Conservation (phyloP, 2,329 filamentous ascomycete genomes). For the Bipolaris zeicola region DNA sequence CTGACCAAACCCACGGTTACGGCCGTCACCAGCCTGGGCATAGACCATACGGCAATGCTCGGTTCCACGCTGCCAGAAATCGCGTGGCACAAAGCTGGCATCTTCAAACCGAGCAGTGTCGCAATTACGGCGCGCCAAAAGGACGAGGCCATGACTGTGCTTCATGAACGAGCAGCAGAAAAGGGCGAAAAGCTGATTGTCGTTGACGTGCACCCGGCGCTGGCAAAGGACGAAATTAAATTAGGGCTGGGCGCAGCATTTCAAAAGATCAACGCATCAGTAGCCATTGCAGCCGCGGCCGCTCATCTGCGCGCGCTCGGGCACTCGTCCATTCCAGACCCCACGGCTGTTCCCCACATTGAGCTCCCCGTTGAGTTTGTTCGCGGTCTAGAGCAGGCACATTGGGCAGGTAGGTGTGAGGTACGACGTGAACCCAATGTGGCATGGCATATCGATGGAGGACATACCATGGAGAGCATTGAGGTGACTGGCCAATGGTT, state of each 20-base stretch:
- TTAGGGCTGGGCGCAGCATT: conserved; percentile 67
- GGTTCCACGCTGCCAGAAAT: conserved; percentile 81
- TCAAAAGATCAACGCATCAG: conserved; percentile 66
- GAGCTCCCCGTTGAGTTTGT: conserved; percentile 66
- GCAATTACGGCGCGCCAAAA: conserved; percentile 68
- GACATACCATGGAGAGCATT: conserved; percentile 85
- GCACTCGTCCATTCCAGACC: conserved; percentile 48
- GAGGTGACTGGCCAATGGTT: conserved; percentile 80
- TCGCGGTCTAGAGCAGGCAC: conserved; percentile 68
- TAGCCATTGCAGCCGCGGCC: conserved; percentile 64
- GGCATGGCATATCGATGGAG: conserved; percentile 84
- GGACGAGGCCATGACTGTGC: conserved; percentile 59
- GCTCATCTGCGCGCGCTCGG: conserved; percentile 61
- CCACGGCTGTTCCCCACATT: conserved; percentile 35
- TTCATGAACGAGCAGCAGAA: conserved; percentile 61
- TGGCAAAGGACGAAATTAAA: conserved; percentile 52
- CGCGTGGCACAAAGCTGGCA: conserved; percentile 90
- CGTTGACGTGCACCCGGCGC: conserved; percentile 56
- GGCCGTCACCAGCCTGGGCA: conserved; percentile 79
- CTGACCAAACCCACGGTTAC: conserved; percentile 71
- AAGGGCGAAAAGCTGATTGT: conserved; percentile 55
- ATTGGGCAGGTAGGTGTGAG: conserved; percentile 79
- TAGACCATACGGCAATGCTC: conserved; percentile 83
- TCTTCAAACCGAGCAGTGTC: conserved; percentile 72
- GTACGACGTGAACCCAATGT: conserved; percentile 60